Conservation (phyloP, 75 land plant genomes). For the Picea glauca region DNA sequence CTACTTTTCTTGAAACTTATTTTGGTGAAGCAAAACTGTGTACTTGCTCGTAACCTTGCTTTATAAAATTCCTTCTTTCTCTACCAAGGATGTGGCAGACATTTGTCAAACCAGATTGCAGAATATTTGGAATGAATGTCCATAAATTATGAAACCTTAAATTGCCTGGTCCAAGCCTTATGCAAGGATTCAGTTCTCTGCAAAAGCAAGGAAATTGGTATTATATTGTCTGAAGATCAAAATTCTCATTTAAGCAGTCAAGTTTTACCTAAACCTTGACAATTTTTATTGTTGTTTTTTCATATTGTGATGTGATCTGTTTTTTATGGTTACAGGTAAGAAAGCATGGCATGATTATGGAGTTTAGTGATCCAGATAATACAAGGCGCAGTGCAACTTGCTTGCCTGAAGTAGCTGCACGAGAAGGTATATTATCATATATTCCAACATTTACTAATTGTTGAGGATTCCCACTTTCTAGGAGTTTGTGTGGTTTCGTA, state of each 20-base stretch:
- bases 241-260: slow-evolving; percentile 5
- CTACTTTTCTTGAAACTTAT: background rate
- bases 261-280: background rate
- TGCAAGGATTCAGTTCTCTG: background rate
- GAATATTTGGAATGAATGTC: background rate
- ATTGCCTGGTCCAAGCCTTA: background rate
- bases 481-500: background rate
- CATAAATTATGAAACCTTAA: background rate
- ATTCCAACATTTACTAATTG: background rate
- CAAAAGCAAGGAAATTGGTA: background rate
- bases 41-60: too few species aligned
- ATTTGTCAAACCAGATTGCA: background rate
- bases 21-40: background rate
- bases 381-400: slow-evolving; percentile 90
- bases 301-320: background rate
- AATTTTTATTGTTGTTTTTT: background rate
- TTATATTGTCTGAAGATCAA: background rate
- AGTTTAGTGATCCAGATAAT: slow-evolving; percentile 93
- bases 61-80: background rate
- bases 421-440: slow-evolving; percentile 63
- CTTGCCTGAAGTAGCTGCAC: slow-evolving; percentile 95
- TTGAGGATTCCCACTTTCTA: background rate
- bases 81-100: background rate
- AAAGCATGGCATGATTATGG: slow-evolving; percentile 95
- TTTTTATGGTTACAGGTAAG: slow-evolving; percentile 63